Base-by-base conservation (phyloP, 768 basidiomycete species). In the Leucosporidium yakuticum region DNA sequence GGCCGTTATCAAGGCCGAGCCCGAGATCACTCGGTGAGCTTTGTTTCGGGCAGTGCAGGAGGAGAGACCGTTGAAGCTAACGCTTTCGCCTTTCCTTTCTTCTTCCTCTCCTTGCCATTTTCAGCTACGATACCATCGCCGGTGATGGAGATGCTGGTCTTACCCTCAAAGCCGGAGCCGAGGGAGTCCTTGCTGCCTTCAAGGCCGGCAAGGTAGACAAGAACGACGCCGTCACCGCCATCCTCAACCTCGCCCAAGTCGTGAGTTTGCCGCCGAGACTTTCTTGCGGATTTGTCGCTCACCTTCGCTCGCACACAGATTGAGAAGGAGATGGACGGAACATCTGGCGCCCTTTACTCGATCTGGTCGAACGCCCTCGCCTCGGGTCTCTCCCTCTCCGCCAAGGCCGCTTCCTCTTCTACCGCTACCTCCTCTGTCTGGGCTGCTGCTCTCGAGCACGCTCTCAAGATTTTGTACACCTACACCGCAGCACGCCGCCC, bases 41-140 rank as follows among this genome's bases (percentile, higher is more conserved):
- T 44, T 12, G 12, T 12, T 5, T 36, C 34, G 5, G 5, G 34
- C 6, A 36, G 5, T 5, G 34, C 34, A 36, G 34, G 12, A 5
- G 5, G 6, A 12, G 34, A 5, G 6, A 36, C 34, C 5, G 14
- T 15, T 15, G n/a, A n/a, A n/a, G 14, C 39, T 44, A 15, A 44
- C n/a, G n/a, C 39, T 44, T 9, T 44, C 14, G 11, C 39, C 6
- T 44, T 15, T 15, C 17, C 6, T 44, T 15, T 44, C 39, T 44
- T 2, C 39, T 15, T 44, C 8, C 39, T 44, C 14, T 44, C 39
- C 17, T 44, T 15, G 2, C 39, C 11, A 44, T 15, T 8, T 9
- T 12, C n/a, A 80, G 83, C 29, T 88, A 91, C 85, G 94, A 98
- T 77, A 87, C 84, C 67, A 87, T 96, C 60, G 89, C 90, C 7